Evolutionary conservation across 306 rosid genomes (phyloP), one percentile per base, ranked within the genome.

Genomic region (Quercus dentata): DNA sequence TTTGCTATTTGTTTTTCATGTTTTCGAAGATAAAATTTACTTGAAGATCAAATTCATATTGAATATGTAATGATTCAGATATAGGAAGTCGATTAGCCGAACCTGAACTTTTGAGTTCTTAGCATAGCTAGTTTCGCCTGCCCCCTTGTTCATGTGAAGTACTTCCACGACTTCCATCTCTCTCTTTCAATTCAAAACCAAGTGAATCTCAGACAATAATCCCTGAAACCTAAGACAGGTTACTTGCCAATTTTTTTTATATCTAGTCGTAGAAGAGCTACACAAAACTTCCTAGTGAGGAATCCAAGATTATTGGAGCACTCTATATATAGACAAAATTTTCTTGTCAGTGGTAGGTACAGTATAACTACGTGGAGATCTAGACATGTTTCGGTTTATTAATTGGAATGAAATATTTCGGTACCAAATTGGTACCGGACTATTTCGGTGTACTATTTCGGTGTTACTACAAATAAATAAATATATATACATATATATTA

Each of bases 121-220:
- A 20, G 94, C 94, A 76, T 94, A 91, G 85, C 98, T 94, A 41
- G 88, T 80, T 20, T 82, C 87, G 2, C 89, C 97, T 1, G 21
- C 77, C 2, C 97, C 97, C 72, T 87, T 85, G 89, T 89, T 94
- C 98, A 92, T 94, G 88, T 83, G 93, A 63, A 92, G 82, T 4
- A 85, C 64, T 79, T 85, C 85, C 23, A 64, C 19, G 2, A 79
- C 82, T 80, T 90, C 83, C 97, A 94, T 94, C 41, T 77, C 28
- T 68, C 15, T 31, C 23, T 31, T 69, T 41, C 17, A 13, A 3
- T 44, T 0, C 12, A 17, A 8, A 30, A 33, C 1, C 14, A 19
- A 67, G 35, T 65, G 52, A 57, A 57, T 8, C 28, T 57, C 4
- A 10, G 63, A 57, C 25, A 57, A 49, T 19, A 57, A 49, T 56